phyloP scores from a whole-genome alignment of 176 grass and related monocot species.

The Stipa capillata region DNA sequence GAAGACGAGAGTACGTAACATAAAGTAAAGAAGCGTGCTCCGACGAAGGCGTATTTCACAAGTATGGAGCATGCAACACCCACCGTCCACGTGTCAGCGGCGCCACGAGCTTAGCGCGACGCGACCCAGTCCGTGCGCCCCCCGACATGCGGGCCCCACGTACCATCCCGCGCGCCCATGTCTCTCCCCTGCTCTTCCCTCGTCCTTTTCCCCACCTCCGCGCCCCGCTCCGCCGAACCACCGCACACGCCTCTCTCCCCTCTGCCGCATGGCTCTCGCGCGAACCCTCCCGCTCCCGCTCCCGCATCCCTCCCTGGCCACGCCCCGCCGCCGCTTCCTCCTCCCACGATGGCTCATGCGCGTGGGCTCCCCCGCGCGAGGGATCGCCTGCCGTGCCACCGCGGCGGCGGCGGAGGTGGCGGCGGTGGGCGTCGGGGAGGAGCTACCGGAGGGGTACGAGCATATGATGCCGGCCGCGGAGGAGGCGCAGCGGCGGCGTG shows the following conservation, averaged over 20 bases:
- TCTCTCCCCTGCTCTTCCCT: not conserved
- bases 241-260: not conserved
- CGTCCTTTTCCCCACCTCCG: not conserved
- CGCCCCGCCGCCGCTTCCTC: not conserved
- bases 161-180: conserved; percentile 1
- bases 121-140: not conserved
- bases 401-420: not conserved
- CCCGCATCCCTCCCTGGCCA: not conserved
- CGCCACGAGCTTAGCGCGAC: not conserved
- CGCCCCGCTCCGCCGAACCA: not conserved
- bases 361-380: not conserved
- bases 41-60: not conserved
- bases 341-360: not conserved
- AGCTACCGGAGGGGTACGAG: conserved; percentile 68
- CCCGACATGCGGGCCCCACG: conserved; percentile 12
- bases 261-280: conserved; percentile 11
- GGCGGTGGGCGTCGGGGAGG: conserved; percentile 40
- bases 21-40: not conserved
- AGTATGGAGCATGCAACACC: not conserved
- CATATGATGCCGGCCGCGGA: conserved; percentile 45
- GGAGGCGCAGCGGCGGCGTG: conserved; percentile 38
- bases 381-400: conserved; percentile 8
- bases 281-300: conserved; percentile 3
- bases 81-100: not conserved
- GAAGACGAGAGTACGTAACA: fast-evolving